These are phyloP conservation scores for Blastobotrys buckinghamii DNA, from an alignment of 1,139 yeast genomes.

Conservation along the genomic window DNA sequence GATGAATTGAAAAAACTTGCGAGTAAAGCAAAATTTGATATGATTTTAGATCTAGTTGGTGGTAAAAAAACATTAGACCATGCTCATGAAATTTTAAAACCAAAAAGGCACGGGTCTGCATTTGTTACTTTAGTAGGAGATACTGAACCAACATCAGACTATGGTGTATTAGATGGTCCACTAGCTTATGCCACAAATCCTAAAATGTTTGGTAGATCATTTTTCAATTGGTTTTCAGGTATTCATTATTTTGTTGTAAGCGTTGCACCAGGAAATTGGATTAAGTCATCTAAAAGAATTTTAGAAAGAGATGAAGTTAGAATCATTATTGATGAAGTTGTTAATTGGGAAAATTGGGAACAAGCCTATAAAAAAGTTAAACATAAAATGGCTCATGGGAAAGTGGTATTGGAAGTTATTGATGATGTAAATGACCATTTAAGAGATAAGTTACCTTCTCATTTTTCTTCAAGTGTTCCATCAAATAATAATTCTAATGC, in stretches of 20 bases:
- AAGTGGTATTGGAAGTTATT: slow-evolving; percentile 39
- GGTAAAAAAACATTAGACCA: slow-evolving; percentile 34
- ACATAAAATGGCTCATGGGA: slow-evolving; percentile 53
- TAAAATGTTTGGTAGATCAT: slow-evolving; percentile 29
- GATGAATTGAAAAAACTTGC: slow-evolving; percentile 32
- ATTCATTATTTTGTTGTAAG: slow-evolving; percentile 29
- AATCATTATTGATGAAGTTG: slow-evolving; percentile 49
- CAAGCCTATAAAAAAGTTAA: slow-evolving; percentile 45
- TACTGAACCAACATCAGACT: slow-evolving; percentile 24
- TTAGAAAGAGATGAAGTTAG: slow-evolving; percentile 40
- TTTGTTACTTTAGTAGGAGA: slow-evolving; percentile 52
- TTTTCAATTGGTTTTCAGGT: slow-evolving; percentile 32
- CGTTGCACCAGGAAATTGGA: slow-evolving; percentile 25
- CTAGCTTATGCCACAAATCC: slow-evolving; percentile 23
- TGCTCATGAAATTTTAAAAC: background rate
- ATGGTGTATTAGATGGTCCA: slow-evolving; percentile 19
- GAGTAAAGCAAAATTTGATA: slow-evolving; percentile 31
- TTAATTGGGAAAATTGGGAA: slow-evolving; percentile 43
- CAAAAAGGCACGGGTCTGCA: slow-evolving; percentile 33
- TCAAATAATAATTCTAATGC: no score
- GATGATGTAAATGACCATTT: no score
- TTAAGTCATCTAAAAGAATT: slow-evolving; percentile 32
- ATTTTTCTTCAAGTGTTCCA: no score
- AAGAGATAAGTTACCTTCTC: no score
- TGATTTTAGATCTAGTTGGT: slow-evolving; percentile 47